phyloP scores from a whole-genome alignment of 148 eudicot species.

The Talinum fruticosum region DNA sequence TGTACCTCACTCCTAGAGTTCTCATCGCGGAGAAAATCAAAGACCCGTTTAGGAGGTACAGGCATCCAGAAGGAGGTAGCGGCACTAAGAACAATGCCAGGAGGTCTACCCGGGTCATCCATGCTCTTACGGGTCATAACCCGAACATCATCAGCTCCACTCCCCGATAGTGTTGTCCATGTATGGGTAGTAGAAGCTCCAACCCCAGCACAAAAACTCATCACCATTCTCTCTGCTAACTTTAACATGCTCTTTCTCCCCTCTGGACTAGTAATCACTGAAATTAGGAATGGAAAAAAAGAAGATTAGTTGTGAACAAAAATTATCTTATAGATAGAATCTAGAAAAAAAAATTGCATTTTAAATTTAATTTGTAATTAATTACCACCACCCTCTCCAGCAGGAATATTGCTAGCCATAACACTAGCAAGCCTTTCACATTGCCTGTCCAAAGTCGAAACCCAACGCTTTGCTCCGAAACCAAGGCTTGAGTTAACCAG shows the following conservation, averaged over 20 bases:
- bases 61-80: slow-evolving; percentile 99
- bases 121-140: slow-evolving; percentile 97
- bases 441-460: slow-evolving; percentile 73
- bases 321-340: not conserved
- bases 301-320: no score
- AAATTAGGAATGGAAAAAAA: no score
- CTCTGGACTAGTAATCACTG: slow-evolving; percentile 83
- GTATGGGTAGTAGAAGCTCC: slow-evolving; percentile 98
- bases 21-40: slow-evolving; percentile 92
- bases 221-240: slow-evolving; percentile 94
- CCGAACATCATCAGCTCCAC: slow-evolving; percentile 92
- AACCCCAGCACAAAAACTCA: slow-evolving; percentile 95
- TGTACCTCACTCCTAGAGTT: slow-evolving; percentile 82
- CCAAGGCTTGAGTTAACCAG: slow-evolving; percentile 77
- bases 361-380: not conserved
- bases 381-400: slow-evolving; percentile 87
- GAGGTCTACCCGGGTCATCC: slow-evolving; percentile 99
- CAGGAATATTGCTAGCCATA: slow-evolving; percentile 82
- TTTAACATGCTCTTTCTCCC: slow-evolving; percentile 98
- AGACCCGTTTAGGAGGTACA: slow-evolving; percentile 81
- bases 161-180: slow-evolving; percentile 92
- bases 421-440: slow-evolving; percentile 90
- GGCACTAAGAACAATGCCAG: slow-evolving; percentile 93
- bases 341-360: not conserved
- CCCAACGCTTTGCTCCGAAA: slow-evolving; percentile 94